Evolutionary conservation across 768 basidiomycete species (phyloP), one percentile per base, ranked within the genome.

Genomic region (Kwoniella mangroviensis): DNA sequence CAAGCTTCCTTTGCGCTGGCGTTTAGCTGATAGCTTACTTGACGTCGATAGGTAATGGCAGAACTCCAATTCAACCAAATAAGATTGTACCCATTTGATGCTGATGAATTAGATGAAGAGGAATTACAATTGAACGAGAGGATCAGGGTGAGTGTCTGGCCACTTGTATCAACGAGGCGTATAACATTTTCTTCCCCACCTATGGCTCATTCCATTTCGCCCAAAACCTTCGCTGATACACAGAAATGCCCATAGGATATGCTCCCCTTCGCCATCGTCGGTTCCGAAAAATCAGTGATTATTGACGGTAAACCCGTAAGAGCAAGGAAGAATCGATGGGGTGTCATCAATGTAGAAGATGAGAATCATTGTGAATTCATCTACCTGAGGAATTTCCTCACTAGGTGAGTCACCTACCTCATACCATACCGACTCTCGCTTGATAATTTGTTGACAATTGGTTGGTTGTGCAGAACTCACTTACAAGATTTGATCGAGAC

Each of bases 401-500:
- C 93, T 7, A 87, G 91, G 91, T 91, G 63, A 52, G 89, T 45
- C 11, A 34, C 6, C 34, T 34, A 34, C 34, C 34, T 34, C 34
- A 34, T 28, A 28, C 4, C 28, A 28, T 4, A 28, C 4, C 28
- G 4, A 28, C 28, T 4, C 4, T 28, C 34, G 6, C 34, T 34
- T 4, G 6, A 34, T 1, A 34, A 7, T 34, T 5, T 1, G 9
- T 34, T 34, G 34, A 0, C 9, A 34, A 34, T 34, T 34, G 4
- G 5, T 7, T 34, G 34, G 0, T 34, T 34, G 4, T 34, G 57
- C 70, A 92, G 95, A 85, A 96, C 96, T 40, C 97, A 99, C 85
- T 84, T 99, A 81, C 96, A 99, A 84, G 96, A 98, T 81, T 85
- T 99, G 82, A 99, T 99, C 82, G 96, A 99, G 87, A 97, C 96